Evolutionary conservation across 805 yeast genomes (phyloP), one percentile per base, ranked within the genome.

Genomic region (Candida jianshihensis): DNA sequence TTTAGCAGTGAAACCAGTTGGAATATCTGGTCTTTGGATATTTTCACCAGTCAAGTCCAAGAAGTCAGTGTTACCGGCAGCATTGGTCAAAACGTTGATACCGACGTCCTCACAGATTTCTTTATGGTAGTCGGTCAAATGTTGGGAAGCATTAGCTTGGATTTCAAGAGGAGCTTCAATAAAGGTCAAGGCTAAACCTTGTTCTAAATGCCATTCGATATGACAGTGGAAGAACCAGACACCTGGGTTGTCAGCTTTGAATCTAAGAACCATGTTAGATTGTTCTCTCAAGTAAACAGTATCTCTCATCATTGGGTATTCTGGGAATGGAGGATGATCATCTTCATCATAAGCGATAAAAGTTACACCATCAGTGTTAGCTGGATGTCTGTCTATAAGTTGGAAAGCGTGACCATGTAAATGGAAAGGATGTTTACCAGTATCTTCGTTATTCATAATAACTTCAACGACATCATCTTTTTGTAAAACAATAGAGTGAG

Each of bases 171-270:
- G 98, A 38, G 87, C 96, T 65, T 90, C 98, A 37, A 90, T 64
- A 30, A 92, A 65, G 10, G 71, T 68, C 38, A 88, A 51, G 11
- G 95, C 95, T 51, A 90, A 73, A 54, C 98, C 98, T 68, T 92
- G 97, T 54, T 79, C 73, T 70, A 90, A 73, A 67, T 92, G 98
- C 98, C 98, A 90, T 60, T 92, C 97, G 54, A 92, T 83, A 60
- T 90, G 98, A 64, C 98, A 90, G 67, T 90, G 98, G 94, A 92
- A 92, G 61, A 80, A 75, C 98, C 97, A 90, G 30, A 89, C 89
- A 68, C 98, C 98, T 22, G 97, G 98, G 61, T 92, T 92, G 58
- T 83, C 80, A 36, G 97, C 95, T 54, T 73, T 75, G 71, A 88
- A 90, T 57, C 97, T 75, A 44, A 90, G 55, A 22, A 86, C 89